These are phyloP conservation scores for Pilasporangium apinafurcum DNA, from an alignment of 352 stramenopile genomes.

Conservation along the genomic window DNA sequence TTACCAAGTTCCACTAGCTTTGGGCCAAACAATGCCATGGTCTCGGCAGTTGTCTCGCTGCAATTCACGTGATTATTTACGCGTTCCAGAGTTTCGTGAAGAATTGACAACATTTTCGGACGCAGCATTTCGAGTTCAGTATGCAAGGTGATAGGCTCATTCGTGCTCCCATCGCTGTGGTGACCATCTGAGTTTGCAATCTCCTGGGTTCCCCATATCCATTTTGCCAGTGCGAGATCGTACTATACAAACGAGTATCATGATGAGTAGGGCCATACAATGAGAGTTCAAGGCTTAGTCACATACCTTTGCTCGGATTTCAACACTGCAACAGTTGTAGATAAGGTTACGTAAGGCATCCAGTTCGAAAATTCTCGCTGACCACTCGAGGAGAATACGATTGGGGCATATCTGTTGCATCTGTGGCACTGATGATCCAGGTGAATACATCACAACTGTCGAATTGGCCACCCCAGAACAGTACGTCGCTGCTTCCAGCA, in stretches of 20 bases:
- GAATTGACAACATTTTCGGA: conserved; percentile 25
- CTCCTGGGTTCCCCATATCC: conserved; percentile 61
- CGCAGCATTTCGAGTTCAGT: conserved; percentile 36
- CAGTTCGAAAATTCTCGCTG: conserved; percentile 30
- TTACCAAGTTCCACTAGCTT: conserved; percentile 33
- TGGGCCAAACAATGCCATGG: conserved; percentile 65
- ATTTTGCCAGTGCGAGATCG: conserved; percentile 62
- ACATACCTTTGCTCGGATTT: conserved; percentile 51
- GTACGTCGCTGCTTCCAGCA: conserved; percentile 43
- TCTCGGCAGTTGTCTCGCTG: conserved; percentile 49
- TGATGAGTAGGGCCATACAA: background rate
- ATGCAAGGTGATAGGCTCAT: conserved; percentile 6
- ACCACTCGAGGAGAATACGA: conserved; percentile 41
- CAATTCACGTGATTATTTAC: conserved; percentile 39
- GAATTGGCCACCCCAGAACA: conserved; percentile 27
- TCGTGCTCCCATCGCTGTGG: conserved; percentile 1
- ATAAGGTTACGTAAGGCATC: conserved; percentile 36
- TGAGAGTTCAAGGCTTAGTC: background rate
- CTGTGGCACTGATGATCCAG: conserved; percentile 1
- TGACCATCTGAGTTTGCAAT: conserved; percentile 4
- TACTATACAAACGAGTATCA: conserved; percentile 27
- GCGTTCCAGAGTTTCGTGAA: conserved; percentile 40
- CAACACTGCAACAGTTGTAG: conserved; percentile 35
- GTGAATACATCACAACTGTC: conserved; percentile 5
- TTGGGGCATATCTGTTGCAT: conserved; percentile 48